Percentiles rank a stretch among this genome's conserved stretches.
Evolutionary conservation across 2,329 filamentous ascomycete species (phyloP).

Genomic region (Fusarium odoratissimum): DNA sequence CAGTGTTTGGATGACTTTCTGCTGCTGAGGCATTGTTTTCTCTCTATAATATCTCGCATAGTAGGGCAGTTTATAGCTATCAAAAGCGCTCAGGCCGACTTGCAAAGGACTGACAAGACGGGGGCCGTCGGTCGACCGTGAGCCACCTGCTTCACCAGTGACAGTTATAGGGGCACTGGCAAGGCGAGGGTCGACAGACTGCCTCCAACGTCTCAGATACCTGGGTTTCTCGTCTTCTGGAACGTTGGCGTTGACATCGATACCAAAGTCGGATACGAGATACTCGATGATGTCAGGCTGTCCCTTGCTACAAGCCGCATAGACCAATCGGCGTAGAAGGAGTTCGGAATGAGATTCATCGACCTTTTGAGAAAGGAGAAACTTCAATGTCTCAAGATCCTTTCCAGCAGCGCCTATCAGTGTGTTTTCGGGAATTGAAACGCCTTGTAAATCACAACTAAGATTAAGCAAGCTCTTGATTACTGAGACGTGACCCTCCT

Average conservation of each 20-base stretch:
- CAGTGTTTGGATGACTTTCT: background rate
- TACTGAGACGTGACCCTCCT: fast-evolving
- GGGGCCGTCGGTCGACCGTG: fast-evolving
- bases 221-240: background rate
- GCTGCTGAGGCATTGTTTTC: background rate
- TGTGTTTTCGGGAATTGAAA: background rate
- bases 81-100: background rate
- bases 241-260: background rate
- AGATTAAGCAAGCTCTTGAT: background rate
- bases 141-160: background rate
- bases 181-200: too few species aligned
- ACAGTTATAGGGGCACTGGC: too few species aligned
- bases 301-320: background rate
- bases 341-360: fast-evolving
- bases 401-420: background rate
- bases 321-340: background rate
- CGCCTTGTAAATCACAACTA: background rate
- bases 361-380: background rate
- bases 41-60: background rate
- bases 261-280: background rate
- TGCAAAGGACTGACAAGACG: background rate
- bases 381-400: background rate
- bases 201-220: background rate
- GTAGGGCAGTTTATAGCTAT: background rate
- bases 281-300: background rate